phyloP scores from a whole-genome alignment of 1,284 basidiomycete genomes.

The Mycena citricolor region DNA sequence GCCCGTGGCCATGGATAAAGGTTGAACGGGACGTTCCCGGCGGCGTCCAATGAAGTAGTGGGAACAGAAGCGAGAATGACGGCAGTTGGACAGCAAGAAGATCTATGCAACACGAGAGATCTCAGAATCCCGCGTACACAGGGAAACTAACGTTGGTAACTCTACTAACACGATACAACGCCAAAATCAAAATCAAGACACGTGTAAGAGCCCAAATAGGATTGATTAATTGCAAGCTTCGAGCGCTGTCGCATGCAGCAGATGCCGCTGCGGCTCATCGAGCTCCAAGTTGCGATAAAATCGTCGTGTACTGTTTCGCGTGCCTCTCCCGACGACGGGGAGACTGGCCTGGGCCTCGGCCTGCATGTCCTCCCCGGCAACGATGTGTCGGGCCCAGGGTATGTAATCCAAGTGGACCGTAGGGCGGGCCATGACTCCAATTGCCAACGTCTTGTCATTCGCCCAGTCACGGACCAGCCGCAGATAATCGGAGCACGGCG shows the following conservation, averaged over 20 bases:
- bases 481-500: conserved; percentile 11
- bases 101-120: too few relatives aligned
- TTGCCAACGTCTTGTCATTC: conserved; percentile 13
- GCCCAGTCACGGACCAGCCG: conserved; percentile 16
- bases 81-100: too few relatives aligned
- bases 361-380: conserved; percentile 60
- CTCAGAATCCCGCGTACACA: too few relatives aligned
- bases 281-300: conserved; percentile 45
- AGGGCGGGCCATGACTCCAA: conserved; percentile 30
- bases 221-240: conserved; percentile 21
- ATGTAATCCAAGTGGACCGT: conserved; percentile 67
- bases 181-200: background rate
- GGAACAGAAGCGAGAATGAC: too few relatives aligned
- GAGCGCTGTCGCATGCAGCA: conserved; percentile 33
- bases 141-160: background rate
- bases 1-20: conserved; percentile 15
- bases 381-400: conserved; percentile 69
- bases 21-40: background rate
- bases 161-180: background rate
- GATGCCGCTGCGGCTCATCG: conserved; percentile 36
- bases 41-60: too few relatives aligned
- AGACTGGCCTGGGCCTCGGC: conserved; percentile 28
- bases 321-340: conserved; percentile 48
- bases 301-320: conserved; percentile 54
- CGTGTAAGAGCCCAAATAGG: conserved; percentile 6